Base-by-base conservation (phyloP, 2,329 filamentous ascomycete genomes). In the Neopestalotiopsis clavispora region DNA sequence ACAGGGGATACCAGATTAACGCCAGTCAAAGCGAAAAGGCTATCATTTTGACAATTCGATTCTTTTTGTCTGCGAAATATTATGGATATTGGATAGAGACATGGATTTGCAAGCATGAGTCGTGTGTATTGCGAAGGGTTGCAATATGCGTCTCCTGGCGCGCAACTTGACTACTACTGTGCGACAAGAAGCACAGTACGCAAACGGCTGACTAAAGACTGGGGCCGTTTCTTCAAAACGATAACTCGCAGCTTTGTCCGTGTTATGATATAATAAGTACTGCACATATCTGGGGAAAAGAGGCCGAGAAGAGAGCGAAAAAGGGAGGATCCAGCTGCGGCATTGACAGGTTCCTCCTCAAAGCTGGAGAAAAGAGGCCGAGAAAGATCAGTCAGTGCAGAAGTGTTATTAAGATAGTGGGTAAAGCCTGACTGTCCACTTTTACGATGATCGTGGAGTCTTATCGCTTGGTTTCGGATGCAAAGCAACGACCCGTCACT, bases 371-470 rank as follows among this genome's bases (percentile, higher is more conserved):
- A 52, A 52, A 49, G 20, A 52, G 45, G 52, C 23, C 52, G 17
- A 57, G 17, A n/a, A 57, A n/a, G 23, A n/a, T 28, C 23, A 28
- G 23, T 28, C 23, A 28, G 23, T 7, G 34, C 34, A 38, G 34
- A 1, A 20, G 32, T 38, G 30, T 62, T 30, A 17, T 34, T 34
- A 52, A 52, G 45, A 20, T 62, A 34, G 59, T 62, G 59, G 59
- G 17, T 62, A 40, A 13, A 40, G 30, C 40, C 23, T 34, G 59
- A n/a, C n/a, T 20, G 59, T 34, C 59, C 59, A 62, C 59, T 62
- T 62, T 61, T 62, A 40, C 32, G 59, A 40, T 20, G 30, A 62
- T 42, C 59, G 59, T 62, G 59, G 59, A 34, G 59, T 62, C n/a
- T 62, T 62, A 62, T 62, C 59, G 34, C 28, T 38, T 13, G n/a